A percentile compares a stretch with the other conserved stretches of the same genome.
These are phyloP conservation scores for Acacia acuminata DNA, from an alignment of 306 rosid genomes.

Conservation along the genomic window DNA sequence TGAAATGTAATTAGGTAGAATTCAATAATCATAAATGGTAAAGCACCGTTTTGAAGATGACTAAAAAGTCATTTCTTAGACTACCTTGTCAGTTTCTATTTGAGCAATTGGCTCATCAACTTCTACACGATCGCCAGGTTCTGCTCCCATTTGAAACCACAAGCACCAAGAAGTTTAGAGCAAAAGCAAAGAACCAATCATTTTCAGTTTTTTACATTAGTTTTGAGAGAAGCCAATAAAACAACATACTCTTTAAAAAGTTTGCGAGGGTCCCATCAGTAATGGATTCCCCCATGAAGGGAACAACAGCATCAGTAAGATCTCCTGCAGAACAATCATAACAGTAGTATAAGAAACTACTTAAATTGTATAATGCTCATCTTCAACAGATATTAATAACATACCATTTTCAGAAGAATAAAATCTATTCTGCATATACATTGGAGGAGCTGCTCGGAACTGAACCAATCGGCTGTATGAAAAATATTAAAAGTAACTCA, in stretches of 20 bases:
- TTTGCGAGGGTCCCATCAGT: constrained; percentile 62
- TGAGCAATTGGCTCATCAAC: constrained; percentile 66
- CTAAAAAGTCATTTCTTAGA: neutral
- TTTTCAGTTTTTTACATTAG: neutral
- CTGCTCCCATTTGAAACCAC: constrained; percentile 40
- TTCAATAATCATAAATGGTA: neutral
- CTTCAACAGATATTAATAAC: neutral
- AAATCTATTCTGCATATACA: constrained; percentile 33
- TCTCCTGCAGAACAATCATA: constrained; percentile 43
- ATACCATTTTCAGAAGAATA: constrained; percentile 61
- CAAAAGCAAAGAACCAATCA: neutral
- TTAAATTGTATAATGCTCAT: neutral
- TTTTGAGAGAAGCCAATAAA: constrained; percentile 5
- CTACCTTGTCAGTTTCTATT: constrained; percentile 69
- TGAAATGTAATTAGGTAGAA: neutral
- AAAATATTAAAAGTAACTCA: neutral
- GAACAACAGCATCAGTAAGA: constrained; percentile 63
- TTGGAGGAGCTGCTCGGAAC: constrained; percentile 26
- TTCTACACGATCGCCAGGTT: constrained; percentile 60
- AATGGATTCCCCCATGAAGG: constrained; percentile 72
- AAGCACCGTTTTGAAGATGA: neutral
- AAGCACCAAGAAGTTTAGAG: constrained; percentile 28
- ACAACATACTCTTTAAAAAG: constrained; percentile 57
- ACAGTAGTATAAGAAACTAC: neutral
- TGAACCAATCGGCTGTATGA: constrained; percentile 31